Conservation (phyloP, 2,329 filamentous ascomycete species). For the Zymoseptoria passerinii region DNA sequence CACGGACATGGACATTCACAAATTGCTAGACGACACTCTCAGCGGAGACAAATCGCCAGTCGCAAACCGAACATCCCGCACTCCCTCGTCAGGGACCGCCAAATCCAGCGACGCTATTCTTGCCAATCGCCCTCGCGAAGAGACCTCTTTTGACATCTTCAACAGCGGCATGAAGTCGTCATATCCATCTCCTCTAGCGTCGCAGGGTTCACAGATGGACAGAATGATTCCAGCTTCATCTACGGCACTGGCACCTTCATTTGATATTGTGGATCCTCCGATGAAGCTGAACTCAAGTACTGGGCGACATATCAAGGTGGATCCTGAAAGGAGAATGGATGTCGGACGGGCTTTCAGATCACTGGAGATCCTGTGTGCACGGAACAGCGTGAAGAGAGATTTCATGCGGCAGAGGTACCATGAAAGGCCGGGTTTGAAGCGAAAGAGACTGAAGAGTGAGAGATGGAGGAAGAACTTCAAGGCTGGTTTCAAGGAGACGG, state of each 20-base stretch:
- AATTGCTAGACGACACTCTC: conserved; percentile 18
- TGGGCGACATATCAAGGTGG: conserved; percentile 35
- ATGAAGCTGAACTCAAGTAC: conserved; percentile 32
- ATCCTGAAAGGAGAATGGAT: conserved; percentile 33
- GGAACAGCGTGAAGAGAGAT: conserved; percentile 54
- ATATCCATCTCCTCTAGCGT: neutral
- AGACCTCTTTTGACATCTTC: conserved; percentile 13
- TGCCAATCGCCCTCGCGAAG: conserved; percentile 19
- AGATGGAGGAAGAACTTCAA: conserved; percentile 64
- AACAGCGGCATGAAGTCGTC: conserved; percentile 3
- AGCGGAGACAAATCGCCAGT: conserved; percentile 24
- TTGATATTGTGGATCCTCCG: conserved; percentile 3
- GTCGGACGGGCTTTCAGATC: conserved; percentile 40
- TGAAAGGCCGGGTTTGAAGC: conserved; percentile 66
- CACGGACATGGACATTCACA: neutral
- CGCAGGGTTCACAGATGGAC: neutral
- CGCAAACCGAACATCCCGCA: neutral
- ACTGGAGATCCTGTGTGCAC: conserved; percentile 37
- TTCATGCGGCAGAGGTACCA: conserved; percentile 57
- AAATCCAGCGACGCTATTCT: conserved; percentile 7
- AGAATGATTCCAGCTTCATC: neutral
- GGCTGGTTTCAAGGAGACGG: conserved; percentile 56
- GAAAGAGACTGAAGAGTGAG: conserved; percentile 63
- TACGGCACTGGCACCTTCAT: neutral
- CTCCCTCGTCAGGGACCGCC: neutral